A percentile compares a stretch with the other conserved stretches of the same genome.
Conservation (phyloP, 495 filamentous ascomycete genomes). For the Penicillium manginii region DNA sequence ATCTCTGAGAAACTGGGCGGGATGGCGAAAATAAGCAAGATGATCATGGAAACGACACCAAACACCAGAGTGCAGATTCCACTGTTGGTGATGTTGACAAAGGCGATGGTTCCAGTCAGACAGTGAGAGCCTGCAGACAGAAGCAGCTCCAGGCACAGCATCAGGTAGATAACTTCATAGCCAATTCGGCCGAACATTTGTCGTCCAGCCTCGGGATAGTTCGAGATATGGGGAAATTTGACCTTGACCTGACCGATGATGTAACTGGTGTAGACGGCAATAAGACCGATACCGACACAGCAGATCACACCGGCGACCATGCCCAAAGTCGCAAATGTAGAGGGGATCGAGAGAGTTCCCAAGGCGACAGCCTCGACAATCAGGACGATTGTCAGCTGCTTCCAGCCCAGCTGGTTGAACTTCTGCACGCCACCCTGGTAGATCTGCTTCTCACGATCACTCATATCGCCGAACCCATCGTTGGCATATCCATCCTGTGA, state of each 20-base stretch:
- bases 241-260: conserved; percentile 69
- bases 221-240: conserved; percentile 61
- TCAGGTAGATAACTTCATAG: conserved; percentile 58
- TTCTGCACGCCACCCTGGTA: conserved; percentile 17
- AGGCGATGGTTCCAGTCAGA: conserved; percentile 67
- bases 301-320: conserved; percentile 57
- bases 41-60: conserved; percentile 57
- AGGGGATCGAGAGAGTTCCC: conserved; percentile 58
- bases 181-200: conserved; percentile 52
- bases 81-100: conserved; percentile 60
- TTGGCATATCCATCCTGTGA: neutral
- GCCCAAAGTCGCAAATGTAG: conserved; percentile 58
- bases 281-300: conserved; percentile 57
- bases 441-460: conserved; percentile 3
- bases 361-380: conserved; percentile 65
- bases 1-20: conserved; percentile 53
- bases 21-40: conserved; percentile 61
- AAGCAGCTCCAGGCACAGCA: conserved; percentile 60
- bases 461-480: conserved; percentile 6
- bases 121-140: conserved; percentile 71
- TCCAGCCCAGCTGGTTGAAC: conserved; percentile 32
- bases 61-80: conserved; percentile 63
- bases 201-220: conserved; percentile 64
- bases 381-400: conserved; percentile 38
- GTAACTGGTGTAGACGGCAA: conserved; percentile 70